phyloP scores from a whole-genome alignment of 495 filamentous ascomycete species.

The Letharia columbiana region DNA sequence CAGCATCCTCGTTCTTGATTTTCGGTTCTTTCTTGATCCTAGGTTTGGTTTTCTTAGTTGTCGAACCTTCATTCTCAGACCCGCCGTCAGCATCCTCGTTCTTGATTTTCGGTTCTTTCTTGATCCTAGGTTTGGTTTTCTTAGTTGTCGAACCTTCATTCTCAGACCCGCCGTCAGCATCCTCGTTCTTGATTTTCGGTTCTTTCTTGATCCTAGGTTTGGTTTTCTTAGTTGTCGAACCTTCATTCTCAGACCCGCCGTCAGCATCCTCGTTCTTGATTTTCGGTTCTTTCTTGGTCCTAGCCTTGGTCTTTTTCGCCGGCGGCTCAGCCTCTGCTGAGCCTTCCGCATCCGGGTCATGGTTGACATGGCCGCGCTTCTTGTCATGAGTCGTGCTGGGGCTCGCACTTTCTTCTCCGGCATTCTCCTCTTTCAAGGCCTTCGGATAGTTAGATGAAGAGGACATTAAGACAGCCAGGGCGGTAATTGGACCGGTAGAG shows the following conservation, averaged over 20 bases:
- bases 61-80: conserved; percentile 24
- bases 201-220: conserved; percentile 9
- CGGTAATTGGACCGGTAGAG: background rate
- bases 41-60: conserved; percentile 6
- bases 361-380: conserved; percentile 38
- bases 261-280: background rate
- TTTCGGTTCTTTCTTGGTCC: conserved; percentile 20
- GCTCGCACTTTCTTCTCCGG: conserved; percentile 23
- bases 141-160: conserved; percentile 23
- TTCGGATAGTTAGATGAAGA: conserved; percentile 4
- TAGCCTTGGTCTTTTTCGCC: conserved; percentile 29
- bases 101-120: conserved; percentile 26
- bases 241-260: conserved; percentile 23
- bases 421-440: conserved; percentile 28
- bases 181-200: background rate
- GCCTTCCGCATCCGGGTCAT: conserved; percentile 27
- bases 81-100: conserved; percentile 17
- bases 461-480: background rate
- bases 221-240: conserved; percentile 5
- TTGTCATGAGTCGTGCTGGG: conserved; percentile 30
- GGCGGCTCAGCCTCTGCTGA: conserved; percentile 22
- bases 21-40: conserved; percentile 8
- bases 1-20: background rate
- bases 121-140: conserved; percentile 27
- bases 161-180: background rate